Base-by-base conservation (phyloP, 148 eudicot genomes). In the Beta vulgaris region DNA sequence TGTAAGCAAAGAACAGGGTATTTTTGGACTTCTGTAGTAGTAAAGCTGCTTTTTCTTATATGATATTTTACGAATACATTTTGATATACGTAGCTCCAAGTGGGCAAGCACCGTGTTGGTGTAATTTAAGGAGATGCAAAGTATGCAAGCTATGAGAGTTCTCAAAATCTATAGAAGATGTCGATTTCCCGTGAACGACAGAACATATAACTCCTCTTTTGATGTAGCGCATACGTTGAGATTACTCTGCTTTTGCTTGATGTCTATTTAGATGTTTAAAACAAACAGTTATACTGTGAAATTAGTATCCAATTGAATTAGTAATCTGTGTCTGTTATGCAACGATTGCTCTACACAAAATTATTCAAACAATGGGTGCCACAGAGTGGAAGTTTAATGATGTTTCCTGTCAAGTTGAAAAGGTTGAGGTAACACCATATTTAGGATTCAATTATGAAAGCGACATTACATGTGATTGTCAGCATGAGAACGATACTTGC, bases 321-420 rank as follows among this genome's bases (percentile, higher is more conserved):
- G 31, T 18, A 3, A 43, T 60, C 31, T 62, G 29, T 68, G 12
- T 73, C 49, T 48, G 28, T 18, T 7, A 44, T 68, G 62, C 77
- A 88, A 92, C 85, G 79, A 77, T 80, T 73, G 85, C 80, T 76
- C 89, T 91, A 48, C 84, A 80, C 66, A 78, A 84, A 78, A 84
- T 89, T 69, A 72, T 73, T 58, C 80, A 68, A 23, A 78, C 83
- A 62, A 78, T 89, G 91, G 92, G 92, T 28, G 85, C 96, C 59
- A 75, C 70, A 66, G 35, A 80, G 74, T 91, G 91, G 92, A 76
- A 76, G 37, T 89, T 91, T 58, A 66, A 89, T 69, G 73, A 74
- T 39, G 82, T 73, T 49, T 76, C 83, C 65, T 89, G 96, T 71
- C 73, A 76, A 70, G 19, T 88, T 73, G 74, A 88, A 73, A 70